Evolutionary conservation across 495 filamentous ascomycete genomes (phyloP).

Genomic region (Halenospora varia): DNA sequence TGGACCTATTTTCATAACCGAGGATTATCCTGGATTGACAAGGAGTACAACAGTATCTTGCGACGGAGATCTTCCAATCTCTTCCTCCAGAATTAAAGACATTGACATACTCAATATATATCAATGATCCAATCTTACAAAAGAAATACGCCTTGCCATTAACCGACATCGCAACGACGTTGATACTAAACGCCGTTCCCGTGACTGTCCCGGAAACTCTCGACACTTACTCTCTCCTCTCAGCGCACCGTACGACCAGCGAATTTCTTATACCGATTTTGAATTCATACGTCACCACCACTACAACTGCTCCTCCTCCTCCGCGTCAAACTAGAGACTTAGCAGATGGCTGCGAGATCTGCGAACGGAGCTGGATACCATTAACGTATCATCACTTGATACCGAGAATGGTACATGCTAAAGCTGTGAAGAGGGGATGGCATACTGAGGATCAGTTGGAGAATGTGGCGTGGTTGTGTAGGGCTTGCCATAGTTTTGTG

Average conservation of each 20-base stretch:
- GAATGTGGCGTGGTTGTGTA: conserved; percentile 85
- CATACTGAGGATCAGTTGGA: conserved; percentile 69
- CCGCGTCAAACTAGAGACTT: conserved; percentile 48
- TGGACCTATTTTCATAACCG: too few species aligned
- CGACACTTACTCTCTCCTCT: conserved; percentile 23
- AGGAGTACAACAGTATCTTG: conserved; percentile 54
- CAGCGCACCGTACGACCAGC: conserved; percentile 31
- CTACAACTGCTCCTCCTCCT: conserved; percentile 55
- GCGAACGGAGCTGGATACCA: conserved; percentile 71
- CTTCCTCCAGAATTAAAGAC: conserved; percentile 57
- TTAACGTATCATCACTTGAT: conserved; percentile 85
- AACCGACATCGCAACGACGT: conserved; percentile 37
- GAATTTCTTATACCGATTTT: conserved; percentile 61
- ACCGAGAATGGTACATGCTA: conserved; percentile 70
- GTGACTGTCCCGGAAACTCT: conserved; percentile 44
- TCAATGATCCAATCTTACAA: conserved; percentile 44
- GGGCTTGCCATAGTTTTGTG: conserved; percentile 81
- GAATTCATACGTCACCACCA: conserved; percentile 50
- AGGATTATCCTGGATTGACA: neutral
- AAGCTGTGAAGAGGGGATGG: conserved; percentile 77
- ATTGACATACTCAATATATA: conserved; percentile 53
- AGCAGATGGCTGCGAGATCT: conserved; percentile 68
- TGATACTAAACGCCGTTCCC: conserved; percentile 59
- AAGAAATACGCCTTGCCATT: conserved; percentile 43
- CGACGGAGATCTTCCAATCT: conserved; percentile 59